Evolutionary conservation across 1,284 basidiomycete genomes (phyloP).

Genomic region (Microbotryomycetes sp.): DNA sequence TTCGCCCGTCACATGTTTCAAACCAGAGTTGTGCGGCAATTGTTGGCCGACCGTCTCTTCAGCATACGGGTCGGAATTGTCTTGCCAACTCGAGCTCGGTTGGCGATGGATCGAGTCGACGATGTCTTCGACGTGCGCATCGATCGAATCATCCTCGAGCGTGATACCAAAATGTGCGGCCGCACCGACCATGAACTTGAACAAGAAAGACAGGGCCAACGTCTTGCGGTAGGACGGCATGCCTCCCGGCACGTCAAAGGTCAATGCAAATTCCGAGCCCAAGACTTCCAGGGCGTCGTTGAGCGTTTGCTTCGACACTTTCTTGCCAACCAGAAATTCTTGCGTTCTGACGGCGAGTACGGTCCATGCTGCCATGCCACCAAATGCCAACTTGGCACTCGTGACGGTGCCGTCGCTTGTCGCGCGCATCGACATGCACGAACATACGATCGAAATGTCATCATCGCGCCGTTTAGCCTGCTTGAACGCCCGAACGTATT

Average conservation of each 20-base stretch:
- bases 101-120: conserved; percentile 31
- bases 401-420: conserved; percentile 20
- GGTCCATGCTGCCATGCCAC: conserved; percentile 39
- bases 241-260: conserved; percentile 41
- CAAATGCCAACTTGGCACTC: conserved; percentile 38
- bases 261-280: conserved; percentile 37
- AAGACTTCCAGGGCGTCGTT: conserved; percentile 19
- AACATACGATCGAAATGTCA: conserved; percentile 43
- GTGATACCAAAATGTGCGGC: conserved; percentile 23
- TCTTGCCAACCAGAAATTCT: conserved; percentile 30
- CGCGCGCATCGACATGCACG: conserved; percentile 33
- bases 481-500: conserved; percentile 40
- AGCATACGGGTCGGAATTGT: conserved; percentile 34
- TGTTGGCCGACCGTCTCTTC: conserved; percentile 34
- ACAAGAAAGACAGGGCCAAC: conserved; percentile 41
- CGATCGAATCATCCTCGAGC: conserved; percentile 31
- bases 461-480: conserved; percentile 42
- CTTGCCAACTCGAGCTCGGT: conserved; percentile 22
- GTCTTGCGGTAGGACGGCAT: conserved; percentile 42
- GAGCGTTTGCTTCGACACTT: conserved; percentile 18
- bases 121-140: conserved; percentile 17
- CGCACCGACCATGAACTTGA: conserved; percentile 38
- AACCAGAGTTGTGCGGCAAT: conserved; percentile 38
- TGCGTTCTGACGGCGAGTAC: conserved; percentile 25
- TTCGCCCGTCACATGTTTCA: conserved; percentile 42